Evolutionary conservation across 2,329 filamentous ascomycete species (phyloP), one percentile per base, ranked within the genome.

Genomic region (Pestalotiopsis sp.): DNA sequence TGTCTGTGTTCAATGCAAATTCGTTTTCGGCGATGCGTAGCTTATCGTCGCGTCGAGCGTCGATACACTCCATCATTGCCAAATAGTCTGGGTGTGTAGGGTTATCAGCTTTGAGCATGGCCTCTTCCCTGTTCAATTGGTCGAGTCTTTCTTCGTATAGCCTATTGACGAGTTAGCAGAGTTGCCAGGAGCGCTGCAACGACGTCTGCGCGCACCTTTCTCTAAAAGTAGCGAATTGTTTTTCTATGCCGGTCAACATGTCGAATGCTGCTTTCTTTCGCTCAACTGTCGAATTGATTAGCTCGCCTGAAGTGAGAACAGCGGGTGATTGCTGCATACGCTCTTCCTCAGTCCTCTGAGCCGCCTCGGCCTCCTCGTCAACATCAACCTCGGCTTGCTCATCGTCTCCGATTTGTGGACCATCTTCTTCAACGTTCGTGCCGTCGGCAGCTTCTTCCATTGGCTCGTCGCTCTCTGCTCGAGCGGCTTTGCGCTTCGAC

Each of bases 11-110:
- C 77, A 93, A 92, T 70, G 91, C 87, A 72, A 92, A 87, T 72
- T 96, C 88, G 27, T 89, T 90, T 66, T 92, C 87, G 75, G 95
- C 93, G 73, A 93, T 88, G 71, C 90, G 89, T 65, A 97, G 84
- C 80, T 94, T 97, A 75, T 94, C 91, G 69, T 95, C 90, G 71
- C 93, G 88, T 76, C 95, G 90, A 69, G 92, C 91, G 80, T 97
- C 90, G 67, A 99, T 88, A 77, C 92, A 94, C 78, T 93, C 90
- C 79, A 97, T 91, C 90, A 97, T 97, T 57, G 93, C 93, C 45
- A 98, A 85, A 73, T 95, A 95, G 79, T 97, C 95, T 45, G 94
- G 93, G 78, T 99, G 96, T n/a, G 90, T 92, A n/a, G 89, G 89
- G 66, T 84, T 85, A 61, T 87, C 84, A 73, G 87, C 83, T 67